Conservation (phyloP, 2,329 filamentous ascomycete species). For the Lasiodiplodia sp. region DNA sequence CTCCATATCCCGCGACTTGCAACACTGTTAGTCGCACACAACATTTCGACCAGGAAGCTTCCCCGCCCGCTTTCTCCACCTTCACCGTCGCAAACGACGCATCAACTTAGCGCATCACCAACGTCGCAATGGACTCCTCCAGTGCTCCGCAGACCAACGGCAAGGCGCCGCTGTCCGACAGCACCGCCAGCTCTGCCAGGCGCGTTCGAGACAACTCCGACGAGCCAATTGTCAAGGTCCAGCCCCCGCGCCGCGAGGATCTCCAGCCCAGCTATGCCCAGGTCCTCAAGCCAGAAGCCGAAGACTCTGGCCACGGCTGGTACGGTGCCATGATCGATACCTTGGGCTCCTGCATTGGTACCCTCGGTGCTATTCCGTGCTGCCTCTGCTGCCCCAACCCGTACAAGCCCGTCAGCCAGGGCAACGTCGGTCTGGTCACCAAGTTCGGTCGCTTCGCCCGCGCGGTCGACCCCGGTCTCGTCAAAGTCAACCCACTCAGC, state of each 20-base stretch:
- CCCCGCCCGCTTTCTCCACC: conserved; percentile 4
- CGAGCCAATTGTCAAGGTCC: conserved; percentile 64
- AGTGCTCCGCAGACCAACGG: conserved; percentile 12
- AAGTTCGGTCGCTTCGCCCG: conserved; percentile 96
- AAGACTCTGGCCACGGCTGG: conserved; percentile 81
- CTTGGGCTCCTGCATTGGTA: conserved; percentile 78
- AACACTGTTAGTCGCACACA: conserved; percentile 3
- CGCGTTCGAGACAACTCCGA: neutral
- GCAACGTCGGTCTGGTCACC: conserved; percentile 93
- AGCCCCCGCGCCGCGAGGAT: conserved; percentile 82
- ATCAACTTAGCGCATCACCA: neutral
- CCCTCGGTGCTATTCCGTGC: conserved; percentile 86
- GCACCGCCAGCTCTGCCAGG: conserved; percentile 21
- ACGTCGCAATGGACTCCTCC: conserved; percentile 16
- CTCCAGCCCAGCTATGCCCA: conserved; percentile 84
- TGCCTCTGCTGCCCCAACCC: conserved; percentile 93
- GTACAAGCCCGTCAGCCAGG: conserved; percentile 90
- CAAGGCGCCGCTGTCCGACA: conserved; percentile 28
- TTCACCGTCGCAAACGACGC: neutral
- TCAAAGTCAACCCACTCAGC: conserved; percentile 95
- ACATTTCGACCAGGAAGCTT: conserved; percentile 1
- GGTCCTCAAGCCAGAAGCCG: conserved; percentile 66
- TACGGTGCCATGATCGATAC: conserved; percentile 86
- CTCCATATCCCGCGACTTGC: neutral
- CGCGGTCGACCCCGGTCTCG: conserved; percentile 93